Evolutionary conservation across 176 grass and related monocot species (phyloP), one percentile per base, ranked within the genome.

Genomic region (Ensete ventricosum): DNA sequence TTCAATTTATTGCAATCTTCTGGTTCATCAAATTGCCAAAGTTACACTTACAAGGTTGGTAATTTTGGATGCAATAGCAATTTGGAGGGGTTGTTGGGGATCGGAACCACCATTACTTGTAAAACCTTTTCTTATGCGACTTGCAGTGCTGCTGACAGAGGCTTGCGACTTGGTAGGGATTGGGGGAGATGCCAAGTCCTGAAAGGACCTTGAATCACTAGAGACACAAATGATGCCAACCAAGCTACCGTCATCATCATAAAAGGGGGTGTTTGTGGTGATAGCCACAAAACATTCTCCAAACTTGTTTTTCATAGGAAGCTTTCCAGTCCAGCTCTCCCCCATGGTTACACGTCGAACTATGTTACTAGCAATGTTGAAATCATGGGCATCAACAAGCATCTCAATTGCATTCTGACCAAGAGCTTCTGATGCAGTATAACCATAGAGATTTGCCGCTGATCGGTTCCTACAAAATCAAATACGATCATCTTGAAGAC

Each of bases 191-290:
- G 84, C 24, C 34, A 77, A 80, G 22, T 99, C 86, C 84, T 95
- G 87, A 82, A 92, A 83, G 8, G 64, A 59, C 3, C 82, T 71
- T 8, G 60, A 84, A 86, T 99, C 96, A 74, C 81, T 95, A 55
- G 90, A 95, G 55, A 95, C 77, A 7, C 88, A 99, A 79, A 99
- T 90, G 76, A 91, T 84, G 51, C 96, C 96, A 54, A 99, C 76
- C 73, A 99, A 84, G 62, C 82, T 86, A 71, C 86, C 84, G 69
- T 95, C 88, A 70, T 99, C 91, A 19, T 99, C 91, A 23, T 99
- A 92, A 50, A 99, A 99, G 69, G 96, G 96, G n/a, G 91, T 95
- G 27, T 92, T 84, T 78, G 88, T 86, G 75, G 88, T 72, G 84
- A 89, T 71, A 81, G 91, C 84, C 71, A 88, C 69, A 84, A 99